Evolutionary conservation across 2,329 filamentous ascomycete genomes (phyloP).

Genomic region (Aspergillus pseudoviridinutans): DNA sequence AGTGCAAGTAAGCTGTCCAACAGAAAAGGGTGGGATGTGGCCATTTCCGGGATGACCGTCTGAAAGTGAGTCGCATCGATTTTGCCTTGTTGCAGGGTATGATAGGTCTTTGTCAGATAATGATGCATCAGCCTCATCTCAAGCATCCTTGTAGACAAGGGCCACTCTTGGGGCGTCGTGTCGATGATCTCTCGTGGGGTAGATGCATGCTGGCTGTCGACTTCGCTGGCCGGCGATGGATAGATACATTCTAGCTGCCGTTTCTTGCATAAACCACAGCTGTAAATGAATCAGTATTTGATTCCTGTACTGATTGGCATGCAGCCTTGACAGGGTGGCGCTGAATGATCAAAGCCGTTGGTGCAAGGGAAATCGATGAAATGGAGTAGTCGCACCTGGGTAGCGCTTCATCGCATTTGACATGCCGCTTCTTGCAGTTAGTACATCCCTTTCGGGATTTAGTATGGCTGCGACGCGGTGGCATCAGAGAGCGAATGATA

Average conservation of each 20-base stretch:
- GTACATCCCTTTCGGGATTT: constrained; percentile 39
- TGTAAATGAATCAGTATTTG: background rate
- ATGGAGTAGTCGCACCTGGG: constrained; percentile 20
- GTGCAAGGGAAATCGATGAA: background rate
- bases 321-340: background rate
- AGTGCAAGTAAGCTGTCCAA: constrained; percentile 43
- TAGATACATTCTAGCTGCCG: constrained; percentile 36
- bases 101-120: constrained; percentile 34
- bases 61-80: constrained; percentile 32
- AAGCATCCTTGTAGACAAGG: constrained; percentile 23
- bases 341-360: background rate
- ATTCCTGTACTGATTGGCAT: background rate
- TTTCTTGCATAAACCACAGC: constrained; percentile 32
- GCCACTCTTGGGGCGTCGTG: constrained; percentile 4
- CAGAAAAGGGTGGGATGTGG: constrained; percentile 42
- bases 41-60: constrained; percentile 32
- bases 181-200: constrained; percentile 18
- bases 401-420: constrained; percentile 39
- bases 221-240: constrained; percentile 19
- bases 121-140: constrained; percentile 39
- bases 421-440: constrained; percentile 38
- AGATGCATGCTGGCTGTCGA: constrained; percentile 21
- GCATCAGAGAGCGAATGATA: constrained; percentile 17
- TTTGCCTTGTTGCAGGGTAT: constrained; percentile 28
- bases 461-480: constrained; percentile 33